Percentiles rank a stretch among this genome's conserved stretches.
phyloP scores from a whole-genome alignment of 495 filamentous ascomycete genomes.

The Penicillium atrosanguineum region DNA sequence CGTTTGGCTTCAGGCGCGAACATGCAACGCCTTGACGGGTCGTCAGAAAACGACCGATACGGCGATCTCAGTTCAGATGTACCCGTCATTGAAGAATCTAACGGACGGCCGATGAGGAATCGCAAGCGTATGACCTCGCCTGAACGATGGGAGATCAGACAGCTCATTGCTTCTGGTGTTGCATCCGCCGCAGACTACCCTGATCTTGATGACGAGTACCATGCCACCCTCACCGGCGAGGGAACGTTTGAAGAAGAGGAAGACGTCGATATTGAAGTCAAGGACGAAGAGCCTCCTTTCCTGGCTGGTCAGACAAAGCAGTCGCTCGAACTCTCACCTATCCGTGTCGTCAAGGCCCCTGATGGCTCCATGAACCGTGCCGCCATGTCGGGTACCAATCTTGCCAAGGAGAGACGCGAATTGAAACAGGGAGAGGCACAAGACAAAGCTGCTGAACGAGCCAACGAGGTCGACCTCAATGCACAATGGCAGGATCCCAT shows the following conservation, averaged over 20 bases:
- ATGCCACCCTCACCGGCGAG: slow-evolving; percentile 80
- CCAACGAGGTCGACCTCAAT: slow-evolving; percentile 77
- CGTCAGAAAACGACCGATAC: slow-evolving; percentile 47
- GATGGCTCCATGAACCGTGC: slow-evolving; percentile 94
- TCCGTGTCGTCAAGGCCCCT: slow-evolving; percentile 93
- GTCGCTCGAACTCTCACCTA: slow-evolving; percentile 89
- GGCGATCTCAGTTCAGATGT: slow-evolving; percentile 57
- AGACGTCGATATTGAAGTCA: slow-evolving; percentile 94
- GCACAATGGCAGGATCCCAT: slow-evolving; percentile 98
- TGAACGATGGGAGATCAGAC: slow-evolving; percentile 95
- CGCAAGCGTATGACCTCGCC: slow-evolving; percentile 95
- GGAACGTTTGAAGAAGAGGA: slow-evolving; percentile 92
- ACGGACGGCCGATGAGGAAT: slow-evolving; percentile 52
- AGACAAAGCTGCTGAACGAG: slow-evolving; percentile 75
- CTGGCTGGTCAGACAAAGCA: slow-evolving; percentile 94
- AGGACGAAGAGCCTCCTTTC: slow-evolving; percentile 96
- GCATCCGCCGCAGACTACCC: slow-evolving; percentile 90
- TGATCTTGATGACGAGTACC: slow-evolving; percentile 91
- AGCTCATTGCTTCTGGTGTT: slow-evolving; percentile 91
- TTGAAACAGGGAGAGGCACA: slow-evolving; percentile 84
- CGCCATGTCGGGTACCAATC: slow-evolving; percentile 83
- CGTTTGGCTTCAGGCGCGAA: slow-evolving; percentile 90
- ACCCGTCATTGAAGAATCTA: slow-evolving; percentile 63
- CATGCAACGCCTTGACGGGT: slow-evolving; percentile 71
- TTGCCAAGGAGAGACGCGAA: slow-evolving; percentile 91